phyloP scores from a whole-genome alignment of 2,329 filamentous ascomycete genomes.

The Pestalotiopsis sp. region DNA sequence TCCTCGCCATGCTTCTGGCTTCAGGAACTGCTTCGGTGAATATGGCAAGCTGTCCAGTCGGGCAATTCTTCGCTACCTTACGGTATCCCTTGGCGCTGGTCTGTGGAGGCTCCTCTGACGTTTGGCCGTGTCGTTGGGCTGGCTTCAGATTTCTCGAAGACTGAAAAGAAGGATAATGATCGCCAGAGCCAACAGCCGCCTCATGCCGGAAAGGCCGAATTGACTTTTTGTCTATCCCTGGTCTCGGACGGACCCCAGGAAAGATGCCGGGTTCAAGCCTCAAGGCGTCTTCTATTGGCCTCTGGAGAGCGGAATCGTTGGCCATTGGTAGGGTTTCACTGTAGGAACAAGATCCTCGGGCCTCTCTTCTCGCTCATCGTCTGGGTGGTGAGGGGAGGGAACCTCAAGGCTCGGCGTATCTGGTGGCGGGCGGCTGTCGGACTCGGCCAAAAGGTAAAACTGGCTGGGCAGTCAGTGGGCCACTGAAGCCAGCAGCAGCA shows the following conservation, averaged over 20 bases:
- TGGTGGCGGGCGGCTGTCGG: too few species aligned
- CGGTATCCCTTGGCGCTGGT: background rate
- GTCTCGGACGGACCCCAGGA: background rate
- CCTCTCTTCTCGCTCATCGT: too few species aligned
- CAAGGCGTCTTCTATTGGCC: too few species aligned
- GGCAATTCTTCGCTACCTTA: background rate
- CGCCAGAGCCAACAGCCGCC: background rate
- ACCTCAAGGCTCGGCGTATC: too few species aligned
- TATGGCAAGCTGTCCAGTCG: background rate
- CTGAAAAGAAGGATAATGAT: background rate
- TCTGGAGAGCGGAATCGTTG: background rate
- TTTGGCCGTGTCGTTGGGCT: background rate
- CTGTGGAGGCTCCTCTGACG: background rate
- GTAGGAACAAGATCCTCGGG: too few species aligned
- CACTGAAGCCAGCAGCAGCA: too few species aligned
- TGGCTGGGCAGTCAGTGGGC: background rate
- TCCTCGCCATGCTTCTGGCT: background rate
- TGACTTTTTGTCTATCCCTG: background rate
- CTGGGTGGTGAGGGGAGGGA: too few species aligned
- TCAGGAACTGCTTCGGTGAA: background rate
- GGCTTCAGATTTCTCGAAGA: background rate
- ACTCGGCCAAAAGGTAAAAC: background rate
- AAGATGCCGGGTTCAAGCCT: background rate
- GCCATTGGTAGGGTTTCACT: background rate
- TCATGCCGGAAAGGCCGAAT: constrained; percentile 6